Percentiles rank a stretch among this genome's conserved stretches.
phyloP scores from a whole-genome alignment of 129 eudicot genomes.

The Flaveria ramosissima region DNA sequence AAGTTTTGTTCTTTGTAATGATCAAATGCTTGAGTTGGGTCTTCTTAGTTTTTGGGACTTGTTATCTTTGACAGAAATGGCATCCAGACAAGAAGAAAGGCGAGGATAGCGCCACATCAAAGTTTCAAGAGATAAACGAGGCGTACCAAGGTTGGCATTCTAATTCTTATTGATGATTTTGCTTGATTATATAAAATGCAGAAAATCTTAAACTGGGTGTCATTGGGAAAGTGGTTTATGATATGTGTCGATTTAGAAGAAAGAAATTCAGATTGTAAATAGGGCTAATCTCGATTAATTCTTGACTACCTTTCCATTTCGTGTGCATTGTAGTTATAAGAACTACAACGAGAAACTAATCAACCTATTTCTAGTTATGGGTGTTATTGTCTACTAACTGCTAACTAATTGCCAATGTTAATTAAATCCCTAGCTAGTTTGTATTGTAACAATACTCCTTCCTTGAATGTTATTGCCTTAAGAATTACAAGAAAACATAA shows the following conservation, averaged over 20 bases:
- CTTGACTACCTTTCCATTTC: not conserved
- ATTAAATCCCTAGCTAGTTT: not conserved
- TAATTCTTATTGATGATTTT: not conserved
- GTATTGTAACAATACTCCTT: not conserved
- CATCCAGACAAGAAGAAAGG: constrained; percentile 88
- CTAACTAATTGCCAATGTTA: not conserved
- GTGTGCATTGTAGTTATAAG: not conserved
- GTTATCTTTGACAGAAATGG: constrained; percentile 65
- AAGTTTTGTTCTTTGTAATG: not conserved
- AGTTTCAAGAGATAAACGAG: constrained; percentile 87
- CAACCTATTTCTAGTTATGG: not conserved
- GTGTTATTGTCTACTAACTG: too few species aligned
- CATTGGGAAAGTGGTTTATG: too few species aligned
- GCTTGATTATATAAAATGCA: too few species aligned
- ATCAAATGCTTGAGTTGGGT: constrained; percentile 7
- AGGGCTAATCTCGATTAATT: not conserved
- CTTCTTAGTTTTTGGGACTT: not conserved
- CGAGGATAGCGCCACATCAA: constrained; percentile 64
- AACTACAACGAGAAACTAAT: not conserved
- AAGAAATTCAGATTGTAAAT: not conserved
- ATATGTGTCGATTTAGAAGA: not conserved
- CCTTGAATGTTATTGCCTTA: not conserved
- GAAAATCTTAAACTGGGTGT: too few species aligned
- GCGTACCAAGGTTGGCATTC: constrained; percentile 70
- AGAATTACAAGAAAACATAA: not conserved